Conservation (phyloP, 179 eudicot species). For the Gypsophila paniculata region DNA sequence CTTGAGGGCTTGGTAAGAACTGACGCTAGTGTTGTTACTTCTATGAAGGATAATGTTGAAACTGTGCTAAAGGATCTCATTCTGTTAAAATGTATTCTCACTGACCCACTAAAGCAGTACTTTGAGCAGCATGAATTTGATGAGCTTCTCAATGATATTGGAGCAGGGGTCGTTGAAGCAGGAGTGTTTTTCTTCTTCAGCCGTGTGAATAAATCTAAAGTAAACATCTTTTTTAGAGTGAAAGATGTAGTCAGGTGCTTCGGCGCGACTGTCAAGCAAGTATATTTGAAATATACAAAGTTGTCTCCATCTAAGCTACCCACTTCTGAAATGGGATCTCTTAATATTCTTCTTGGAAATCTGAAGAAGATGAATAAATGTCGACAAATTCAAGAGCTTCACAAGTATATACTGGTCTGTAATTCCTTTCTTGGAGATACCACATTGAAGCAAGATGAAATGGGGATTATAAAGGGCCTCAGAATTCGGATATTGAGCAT, state of each 20-base stretch:
- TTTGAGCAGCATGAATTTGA: conserved; percentile 1
- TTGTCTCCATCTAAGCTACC: conserved; percentile 6
- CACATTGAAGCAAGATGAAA: neutral
- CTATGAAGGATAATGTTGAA: too few species aligned
- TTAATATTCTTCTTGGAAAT: neutral
- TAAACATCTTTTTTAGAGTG: neutral
- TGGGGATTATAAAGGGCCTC: neutral
- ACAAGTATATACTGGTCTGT: too few species aligned
- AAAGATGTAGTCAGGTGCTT: neutral
- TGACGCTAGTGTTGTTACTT: too few species aligned
- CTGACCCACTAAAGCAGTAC: neutral
- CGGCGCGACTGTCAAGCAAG: neutral
- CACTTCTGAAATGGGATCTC: neutral
- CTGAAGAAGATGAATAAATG: too few species aligned
- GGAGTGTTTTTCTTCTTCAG: neutral
- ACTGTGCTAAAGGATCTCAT: neutral
- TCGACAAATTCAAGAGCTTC: too few species aligned
- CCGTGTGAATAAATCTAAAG: too few species aligned
- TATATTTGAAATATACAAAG: neutral
- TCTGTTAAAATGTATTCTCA: conserved; percentile 1
- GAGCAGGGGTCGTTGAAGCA: neutral
- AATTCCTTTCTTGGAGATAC: neutral
- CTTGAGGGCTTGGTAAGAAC: too few species aligned
- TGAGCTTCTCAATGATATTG: conserved; percentile 7
- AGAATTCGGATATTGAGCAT: neutral